Evolutionary conservation across 2,329 filamentous ascomycete genomes (phyloP).

Genomic region (Graphilbum sp.): DNA sequence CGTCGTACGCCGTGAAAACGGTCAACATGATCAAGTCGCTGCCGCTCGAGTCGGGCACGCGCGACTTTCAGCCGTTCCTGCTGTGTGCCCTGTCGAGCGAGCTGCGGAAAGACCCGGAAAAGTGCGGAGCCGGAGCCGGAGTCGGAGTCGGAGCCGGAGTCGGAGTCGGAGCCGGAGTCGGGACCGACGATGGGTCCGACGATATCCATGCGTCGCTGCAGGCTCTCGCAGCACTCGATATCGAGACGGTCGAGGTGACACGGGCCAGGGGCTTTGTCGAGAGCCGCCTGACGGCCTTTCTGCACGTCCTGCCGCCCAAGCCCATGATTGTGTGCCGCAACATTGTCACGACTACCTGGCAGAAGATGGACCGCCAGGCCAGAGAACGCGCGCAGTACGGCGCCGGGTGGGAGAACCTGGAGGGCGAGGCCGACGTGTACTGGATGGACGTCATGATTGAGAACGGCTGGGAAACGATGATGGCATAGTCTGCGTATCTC

Average conservation of each 20-base stretch:
- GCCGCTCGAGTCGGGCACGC: constrained; percentile 33
- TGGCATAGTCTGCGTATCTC: constrained; percentile 5
- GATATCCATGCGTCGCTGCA: too few relatives aligned
- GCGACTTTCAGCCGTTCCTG: constrained; percentile 35
- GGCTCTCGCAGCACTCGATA: too few relatives aligned
- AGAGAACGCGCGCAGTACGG: constrained; percentile 1
- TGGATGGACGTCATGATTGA: constrained; percentile 42
- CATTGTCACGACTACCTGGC: constrained; percentile 35
- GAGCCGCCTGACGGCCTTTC: constrained; percentile 25
- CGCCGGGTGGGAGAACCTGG: constrained; percentile 7
- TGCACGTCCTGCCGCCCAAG: constrained; percentile 30
- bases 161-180: too few relatives aligned
- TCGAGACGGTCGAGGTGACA: constrained; percentile 25
- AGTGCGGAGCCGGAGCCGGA: background rate
- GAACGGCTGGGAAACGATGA: constrained; percentile 33
- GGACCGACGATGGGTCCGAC: too few relatives aligned
- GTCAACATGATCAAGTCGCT: constrained; percentile 30
- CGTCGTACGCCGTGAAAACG: constrained; percentile 32
- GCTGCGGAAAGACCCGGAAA: constrained; percentile 22
- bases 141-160: too few relatives aligned
- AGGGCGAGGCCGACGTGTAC: constrained; percentile 25
- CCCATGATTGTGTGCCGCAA: constrained; percentile 31
- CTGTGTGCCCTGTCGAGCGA: constrained; percentile 33
- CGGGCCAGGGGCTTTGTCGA: constrained; percentile 30
- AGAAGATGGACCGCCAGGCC: constrained; percentile 23